These are phyloP conservation scores for Suillus brevipes DNA, from an alignment of 768 basidiomycete species.

Conservation along the genomic window DNA sequence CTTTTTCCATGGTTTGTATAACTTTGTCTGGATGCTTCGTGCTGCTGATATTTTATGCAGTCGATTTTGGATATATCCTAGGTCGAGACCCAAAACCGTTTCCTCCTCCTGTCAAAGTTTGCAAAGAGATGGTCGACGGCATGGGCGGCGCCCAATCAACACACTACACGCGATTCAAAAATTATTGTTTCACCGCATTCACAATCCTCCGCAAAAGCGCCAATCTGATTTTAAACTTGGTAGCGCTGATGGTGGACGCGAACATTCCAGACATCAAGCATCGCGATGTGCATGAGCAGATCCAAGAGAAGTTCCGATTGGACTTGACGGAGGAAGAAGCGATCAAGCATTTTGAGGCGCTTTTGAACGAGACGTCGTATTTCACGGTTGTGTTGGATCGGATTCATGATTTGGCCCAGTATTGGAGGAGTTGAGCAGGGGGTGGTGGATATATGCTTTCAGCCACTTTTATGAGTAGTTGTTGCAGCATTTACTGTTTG, in stretches of 20 bases:
- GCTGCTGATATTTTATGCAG: conserved; percentile 41
- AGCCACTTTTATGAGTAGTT: not conserved
- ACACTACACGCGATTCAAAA: conserved; percentile 97
- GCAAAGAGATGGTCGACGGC: conserved; percentile 99
- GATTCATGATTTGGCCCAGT: conserved; percentile 89
- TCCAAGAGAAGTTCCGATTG: conserved; percentile 95
- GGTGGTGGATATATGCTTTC: not conserved
- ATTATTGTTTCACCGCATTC: conserved; percentile 97
- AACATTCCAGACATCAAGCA: conserved; percentile 98
- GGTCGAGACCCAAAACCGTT: conserved; percentile 98
- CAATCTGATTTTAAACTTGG: conserved; percentile 94
- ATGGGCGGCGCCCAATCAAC: conserved; percentile 97
- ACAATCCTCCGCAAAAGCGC: conserved; percentile 94
- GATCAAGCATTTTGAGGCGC: conserved; percentile 92
- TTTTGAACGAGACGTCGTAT: conserved; percentile 94
- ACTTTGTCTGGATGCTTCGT: conserved; percentile 1
- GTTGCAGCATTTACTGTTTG: not conserved
- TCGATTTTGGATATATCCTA: conserved; percentile 98
- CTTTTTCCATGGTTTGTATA: conserved; percentile 90
- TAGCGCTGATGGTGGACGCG: conserved; percentile 96
- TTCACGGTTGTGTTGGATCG: conserved; percentile 90
- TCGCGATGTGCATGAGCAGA: conserved; percentile 81
- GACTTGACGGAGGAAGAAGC: conserved; percentile 96
- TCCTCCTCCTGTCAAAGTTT: conserved; percentile 97
- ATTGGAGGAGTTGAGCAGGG: conserved; percentile 69